These are phyloP conservation scores for Taiwanofungus camphoratus DNA, from an alignment of 1,284 basidiomycete species.

Conservation along the genomic window DNA sequence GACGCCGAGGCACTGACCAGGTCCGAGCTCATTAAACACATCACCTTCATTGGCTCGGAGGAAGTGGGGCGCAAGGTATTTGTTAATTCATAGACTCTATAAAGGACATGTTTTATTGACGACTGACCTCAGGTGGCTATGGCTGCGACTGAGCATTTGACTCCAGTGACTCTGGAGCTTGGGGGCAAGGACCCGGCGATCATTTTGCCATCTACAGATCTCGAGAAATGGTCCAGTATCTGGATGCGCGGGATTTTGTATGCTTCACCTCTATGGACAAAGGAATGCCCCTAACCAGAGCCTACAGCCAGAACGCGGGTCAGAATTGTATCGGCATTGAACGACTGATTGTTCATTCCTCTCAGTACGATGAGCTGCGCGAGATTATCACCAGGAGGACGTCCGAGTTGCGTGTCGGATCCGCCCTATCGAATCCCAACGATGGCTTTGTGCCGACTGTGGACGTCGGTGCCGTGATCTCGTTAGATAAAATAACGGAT, in stretches of 20 bases:
- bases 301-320: conserved; percentile 76
- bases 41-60: conserved; percentile 92
- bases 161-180: conserved; percentile 87
- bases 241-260: conserved; percentile 89
- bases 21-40: conserved; percentile 76
- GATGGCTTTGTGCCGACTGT: conserved; percentile 66
- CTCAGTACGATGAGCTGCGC: conserved; percentile 72
- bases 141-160: conserved; percentile 81
- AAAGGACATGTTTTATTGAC: neutral
- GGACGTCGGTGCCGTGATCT: conserved; percentile 83
- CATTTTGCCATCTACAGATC: conserved; percentile 67
- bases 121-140: conserved; percentile 53
- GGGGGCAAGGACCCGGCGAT: conserved; percentile 83
- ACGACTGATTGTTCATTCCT: conserved; percentile 79
- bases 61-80: conserved; percentile 76
- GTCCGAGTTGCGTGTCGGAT: conserved; percentile 63
- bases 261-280: conserved; percentile 34
- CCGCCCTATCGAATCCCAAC: conserved; percentile 54
- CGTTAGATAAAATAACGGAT: conserved; percentile 52
- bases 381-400: conserved; percentile 59
- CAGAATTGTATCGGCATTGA: conserved; percentile 99
- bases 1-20: conserved; percentile 79
- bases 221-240: conserved; percentile 63
- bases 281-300: neutral
- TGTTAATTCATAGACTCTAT: conserved; percentile 1